phyloP scores from a whole-genome alignment of 2,329 filamentous ascomycete species.

The Metarhizium sp. region DNA sequence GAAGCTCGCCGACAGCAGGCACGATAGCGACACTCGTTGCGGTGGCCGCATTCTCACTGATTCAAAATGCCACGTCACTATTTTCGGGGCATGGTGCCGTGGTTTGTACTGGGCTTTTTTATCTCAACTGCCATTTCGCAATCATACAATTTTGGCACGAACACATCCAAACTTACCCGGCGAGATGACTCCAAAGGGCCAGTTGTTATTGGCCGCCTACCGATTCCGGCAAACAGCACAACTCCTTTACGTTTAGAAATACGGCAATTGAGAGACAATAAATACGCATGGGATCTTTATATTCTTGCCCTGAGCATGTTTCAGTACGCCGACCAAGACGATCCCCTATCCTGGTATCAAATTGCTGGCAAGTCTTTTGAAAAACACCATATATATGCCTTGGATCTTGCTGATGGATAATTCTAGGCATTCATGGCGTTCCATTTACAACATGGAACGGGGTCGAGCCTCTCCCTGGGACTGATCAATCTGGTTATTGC shows the following conservation, averaged over 20 bases:
- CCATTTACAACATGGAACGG: conserved; percentile 50
- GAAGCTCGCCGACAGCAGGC: not conserved
- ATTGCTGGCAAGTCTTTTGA: conserved; percentile 51
- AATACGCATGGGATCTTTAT: conserved; percentile 67
- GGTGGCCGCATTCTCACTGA: not conserved
- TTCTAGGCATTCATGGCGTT: conserved; percentile 67
- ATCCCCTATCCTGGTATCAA: conserved; percentile 65
- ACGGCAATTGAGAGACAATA: conserved; percentile 51
- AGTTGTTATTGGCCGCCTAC: conserved; percentile 35
- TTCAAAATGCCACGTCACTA: conserved; percentile 4
- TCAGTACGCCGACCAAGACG: conserved; percentile 54
- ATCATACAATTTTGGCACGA: conserved; percentile 43
- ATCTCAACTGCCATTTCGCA: conserved; percentile 10
- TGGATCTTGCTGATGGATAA: not conserved
- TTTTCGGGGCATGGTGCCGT: not conserved
- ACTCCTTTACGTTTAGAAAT: conserved; percentile 54
- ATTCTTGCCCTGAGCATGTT: conserved; percentile 66
- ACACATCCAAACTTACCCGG: conserved; percentile 28
- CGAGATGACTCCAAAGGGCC: conserved; percentile 25
- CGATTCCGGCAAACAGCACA: conserved; percentile 27
- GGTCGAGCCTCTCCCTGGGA: conserved; percentile 39
- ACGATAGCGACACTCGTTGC: not conserved
- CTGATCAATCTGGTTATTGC: conserved; percentile 60
- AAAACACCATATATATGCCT: not conserved
- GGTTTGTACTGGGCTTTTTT: conserved; percentile 1